Evolutionary conservation across 164 flowering plant species (phyloP).

Genomic region (Buxus sempervirens): DNA sequence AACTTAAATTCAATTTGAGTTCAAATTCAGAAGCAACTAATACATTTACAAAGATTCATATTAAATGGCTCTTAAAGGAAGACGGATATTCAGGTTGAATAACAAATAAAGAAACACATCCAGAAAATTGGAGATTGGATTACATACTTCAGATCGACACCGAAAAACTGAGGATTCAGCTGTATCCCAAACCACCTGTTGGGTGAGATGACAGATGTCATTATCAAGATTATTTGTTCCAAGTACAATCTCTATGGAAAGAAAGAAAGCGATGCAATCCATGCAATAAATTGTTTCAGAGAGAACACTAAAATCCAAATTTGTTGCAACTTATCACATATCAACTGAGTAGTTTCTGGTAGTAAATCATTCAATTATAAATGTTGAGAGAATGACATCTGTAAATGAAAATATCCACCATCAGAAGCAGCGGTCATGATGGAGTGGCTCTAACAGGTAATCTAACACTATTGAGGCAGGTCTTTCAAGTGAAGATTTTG

Average conservation of each 20-base stretch:
- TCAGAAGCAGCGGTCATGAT: too few relatives aligned
- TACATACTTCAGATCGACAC: slow-evolving; percentile 92
- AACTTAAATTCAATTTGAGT: not conserved
- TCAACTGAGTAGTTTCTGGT: too few relatives aligned
- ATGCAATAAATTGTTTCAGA: not conserved
- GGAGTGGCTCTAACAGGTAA: too few relatives aligned
- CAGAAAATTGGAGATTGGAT: slow-evolving; percentile 14
- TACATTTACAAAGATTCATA: not conserved
- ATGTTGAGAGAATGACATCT: too few relatives aligned
- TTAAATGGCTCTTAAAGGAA: too few relatives aligned
- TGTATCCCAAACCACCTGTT: slow-evolving; percentile 98
- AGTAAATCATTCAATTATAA: too few relatives aligned
- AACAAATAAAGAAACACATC: not conserved
- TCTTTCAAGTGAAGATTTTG: too few relatives aligned
- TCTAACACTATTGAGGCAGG: too few relatives aligned
- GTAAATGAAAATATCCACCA: too few relatives aligned
- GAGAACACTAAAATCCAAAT: not conserved
- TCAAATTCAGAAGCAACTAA: not conserved
- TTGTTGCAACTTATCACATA: too few relatives aligned
- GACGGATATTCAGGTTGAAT: too few relatives aligned
- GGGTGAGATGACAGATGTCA: slow-evolving; percentile 15
- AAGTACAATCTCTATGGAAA: not conserved
- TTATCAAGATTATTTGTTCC: slow-evolving; percentile 9
- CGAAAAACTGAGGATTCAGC: slow-evolving; percentile 92
- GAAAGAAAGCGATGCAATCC: not conserved